Base-by-base conservation (phyloP, 2,329 filamentous ascomycete species). In the Leptographium procerum region DNA sequence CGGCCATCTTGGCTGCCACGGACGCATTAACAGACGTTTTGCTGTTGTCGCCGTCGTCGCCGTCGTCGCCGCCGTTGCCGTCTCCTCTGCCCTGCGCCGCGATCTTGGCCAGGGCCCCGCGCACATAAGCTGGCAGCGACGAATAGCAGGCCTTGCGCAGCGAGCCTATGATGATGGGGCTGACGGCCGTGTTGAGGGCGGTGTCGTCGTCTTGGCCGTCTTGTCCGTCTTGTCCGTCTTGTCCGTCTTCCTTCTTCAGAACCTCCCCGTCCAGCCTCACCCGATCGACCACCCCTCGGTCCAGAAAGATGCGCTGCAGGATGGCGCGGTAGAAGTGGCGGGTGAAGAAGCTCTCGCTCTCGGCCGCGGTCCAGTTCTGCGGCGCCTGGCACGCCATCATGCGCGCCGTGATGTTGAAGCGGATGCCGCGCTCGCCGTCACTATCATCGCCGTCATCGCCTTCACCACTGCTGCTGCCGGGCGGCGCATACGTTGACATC, bases 311-410 rank as follows among this genome's bases (percentile, higher is more conserved):
- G 60, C 87, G 87, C 70, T 99, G 94, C 26, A 97, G 76, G 0
- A 97, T 77, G 0, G 94, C 89, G 51, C 94, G 88, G 75, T 87
- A 99, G 72, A 94, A 96, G 70, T 99, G 94, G 0, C 92, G 82
- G 0, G 85, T 89, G 75, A 99, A 97, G 74, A 97, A 99, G 9
- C 77, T 79, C 56, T 91, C 87, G 69, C 89, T 95, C 61, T 96
- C 91, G 31, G 79, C 75, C 28, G 78, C 76, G 2, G 87, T 88
- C 94, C 94, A 99, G 74, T 99, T 99, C 60, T 85, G 79, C 1
- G 94, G 91, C 9, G 94, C 94, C 73, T 99, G 94, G 55, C 95
- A 91, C 3, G 92, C 92, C 92, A 97, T 96, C 87, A 96, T 96
- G 51, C 94, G 84, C 1, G 94, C 91, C 4, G 94, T 99, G 68